Conservation (phyloP, 495 filamentous ascomycete species). For the Penicillium atrosanguineum region DNA sequence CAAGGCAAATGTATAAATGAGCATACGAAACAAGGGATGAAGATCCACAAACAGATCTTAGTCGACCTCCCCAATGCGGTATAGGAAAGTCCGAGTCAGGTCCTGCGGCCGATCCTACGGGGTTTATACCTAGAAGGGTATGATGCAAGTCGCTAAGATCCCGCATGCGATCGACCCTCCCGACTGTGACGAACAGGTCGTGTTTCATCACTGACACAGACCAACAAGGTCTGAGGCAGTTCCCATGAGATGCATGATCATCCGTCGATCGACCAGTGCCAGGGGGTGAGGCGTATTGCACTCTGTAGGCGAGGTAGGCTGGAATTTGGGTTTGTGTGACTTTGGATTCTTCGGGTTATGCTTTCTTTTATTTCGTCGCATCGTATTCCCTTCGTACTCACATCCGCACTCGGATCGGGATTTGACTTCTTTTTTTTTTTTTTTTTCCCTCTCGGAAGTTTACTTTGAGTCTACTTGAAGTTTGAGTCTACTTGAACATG, state of each 20-base stretch:
- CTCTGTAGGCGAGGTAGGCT: not conserved
- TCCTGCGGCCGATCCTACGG: slow-evolving; percentile 16
- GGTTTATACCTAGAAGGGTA: slow-evolving; percentile 17
- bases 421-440: not conserved
- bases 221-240: slow-evolving; percentile 6
- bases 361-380: not conserved
- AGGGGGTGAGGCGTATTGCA: not conserved
- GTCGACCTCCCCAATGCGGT: not conserved
- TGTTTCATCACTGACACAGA: slow-evolving; percentile 27
- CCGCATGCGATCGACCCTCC: slow-evolving; percentile 13
- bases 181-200: slow-evolving; percentile 27
- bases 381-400: not conserved
- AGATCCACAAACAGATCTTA: not conserved
- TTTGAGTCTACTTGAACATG: too few species aligned
- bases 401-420: not conserved
- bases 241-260: slow-evolving; percentile 12
- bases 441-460: not conserved
- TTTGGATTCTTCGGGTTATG: not conserved
- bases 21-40: not conserved
- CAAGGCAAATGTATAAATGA: not conserved
- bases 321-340: slow-evolving; percentile 1
- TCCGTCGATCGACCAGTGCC: slow-evolving; percentile 14
- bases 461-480: too few species aligned
- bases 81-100: not conserved
- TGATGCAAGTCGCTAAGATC: slow-evolving; percentile 16